phyloP scores from a whole-genome alignment of 129 eudicot species.

The Solidago caesia region DNA sequence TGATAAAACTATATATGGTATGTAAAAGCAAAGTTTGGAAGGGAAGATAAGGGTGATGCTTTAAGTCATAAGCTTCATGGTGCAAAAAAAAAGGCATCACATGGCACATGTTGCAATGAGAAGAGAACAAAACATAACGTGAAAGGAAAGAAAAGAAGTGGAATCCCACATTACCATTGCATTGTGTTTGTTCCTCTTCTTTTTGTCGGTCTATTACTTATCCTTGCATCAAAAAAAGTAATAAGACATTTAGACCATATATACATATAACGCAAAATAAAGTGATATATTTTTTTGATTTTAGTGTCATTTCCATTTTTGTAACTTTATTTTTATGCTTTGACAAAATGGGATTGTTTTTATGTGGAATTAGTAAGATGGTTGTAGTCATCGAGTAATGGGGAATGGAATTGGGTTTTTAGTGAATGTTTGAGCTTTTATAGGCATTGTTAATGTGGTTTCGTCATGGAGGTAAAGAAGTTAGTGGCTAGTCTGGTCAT shows the following conservation, averaged over 20 bases:
- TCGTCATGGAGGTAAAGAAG: conserved; percentile 22
- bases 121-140: conserved; percentile 47
- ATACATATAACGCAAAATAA: conserved; percentile 19
- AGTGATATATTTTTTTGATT: conserved; percentile 17
- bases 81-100: conserved; percentile 32
- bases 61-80: conserved; percentile 31
- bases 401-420: conserved; percentile 9
- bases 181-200: conserved; percentile 24
- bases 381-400: neutral
- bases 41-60: conserved; percentile 32
- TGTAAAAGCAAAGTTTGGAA: conserved; percentile 20
- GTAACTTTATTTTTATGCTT: neutral
- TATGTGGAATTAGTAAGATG: neutral
- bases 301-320: conserved; percentile 11
- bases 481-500: conserved; percentile 13
- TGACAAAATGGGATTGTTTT: neutral
- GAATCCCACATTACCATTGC: conserved; percentile 31
- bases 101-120: conserved; percentile 39
- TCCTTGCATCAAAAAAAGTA: conserved; percentile 27
- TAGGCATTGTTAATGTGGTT: conserved; percentile 4
- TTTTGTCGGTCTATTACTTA: conserved; percentile 35
- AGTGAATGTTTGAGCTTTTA: conserved; percentile 1
- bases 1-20: neutral
- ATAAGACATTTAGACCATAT: conserved; percentile 20
- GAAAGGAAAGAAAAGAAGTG: conserved; percentile 46